A percentile compares a stretch with the other conserved stretches of the same genome.
These are phyloP conservation scores for Aristolochia californica DNA, from an alignment of 164 flowering plant genomes.

Conservation along the genomic window DNA sequence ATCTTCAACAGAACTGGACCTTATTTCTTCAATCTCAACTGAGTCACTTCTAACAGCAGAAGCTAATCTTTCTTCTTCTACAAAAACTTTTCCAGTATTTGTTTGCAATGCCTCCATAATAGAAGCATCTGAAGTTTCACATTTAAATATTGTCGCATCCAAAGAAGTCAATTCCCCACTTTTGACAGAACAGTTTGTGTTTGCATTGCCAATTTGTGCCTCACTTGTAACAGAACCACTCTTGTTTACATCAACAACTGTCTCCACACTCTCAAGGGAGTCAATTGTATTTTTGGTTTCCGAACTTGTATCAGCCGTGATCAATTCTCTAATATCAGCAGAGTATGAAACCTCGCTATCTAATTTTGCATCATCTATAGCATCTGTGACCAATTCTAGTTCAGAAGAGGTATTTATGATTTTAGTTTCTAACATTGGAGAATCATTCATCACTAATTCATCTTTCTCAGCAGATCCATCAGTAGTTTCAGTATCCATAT, in stretches of 20 bases:
- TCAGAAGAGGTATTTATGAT: too few relatives aligned
- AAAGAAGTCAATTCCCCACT: neutral
- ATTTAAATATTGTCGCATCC: neutral
- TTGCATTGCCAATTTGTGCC: neutral
- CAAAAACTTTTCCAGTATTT: neutral
- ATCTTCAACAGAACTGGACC: neutral
- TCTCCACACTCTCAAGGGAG: too few relatives aligned
- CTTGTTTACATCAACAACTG: too few relatives aligned
- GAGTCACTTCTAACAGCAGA: constrained; percentile 3
- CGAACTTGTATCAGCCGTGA: too few relatives aligned
- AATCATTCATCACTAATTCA: too few relatives aligned
- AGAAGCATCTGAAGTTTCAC: neutral
- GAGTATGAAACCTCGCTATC: too few relatives aligned
- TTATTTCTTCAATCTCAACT: neutral
- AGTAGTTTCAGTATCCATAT: neutral
- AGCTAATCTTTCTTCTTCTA: constrained; percentile 2
- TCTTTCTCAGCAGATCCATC: neutral
- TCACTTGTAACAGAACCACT: neutral
- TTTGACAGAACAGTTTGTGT: neutral
- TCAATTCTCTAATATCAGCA: too few relatives aligned
- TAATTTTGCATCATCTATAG: too few relatives aligned
- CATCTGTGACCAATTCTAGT: too few relatives aligned
- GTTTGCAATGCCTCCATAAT: neutral
- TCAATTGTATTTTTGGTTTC: too few relatives aligned
- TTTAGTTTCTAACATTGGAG: too few relatives aligned